Evolutionary conservation across 2,329 filamentous ascomycete genomes (phyloP), one percentile per base, ranked within the genome.

Genomic region (Akanthomyces uredinophilus): DNA sequence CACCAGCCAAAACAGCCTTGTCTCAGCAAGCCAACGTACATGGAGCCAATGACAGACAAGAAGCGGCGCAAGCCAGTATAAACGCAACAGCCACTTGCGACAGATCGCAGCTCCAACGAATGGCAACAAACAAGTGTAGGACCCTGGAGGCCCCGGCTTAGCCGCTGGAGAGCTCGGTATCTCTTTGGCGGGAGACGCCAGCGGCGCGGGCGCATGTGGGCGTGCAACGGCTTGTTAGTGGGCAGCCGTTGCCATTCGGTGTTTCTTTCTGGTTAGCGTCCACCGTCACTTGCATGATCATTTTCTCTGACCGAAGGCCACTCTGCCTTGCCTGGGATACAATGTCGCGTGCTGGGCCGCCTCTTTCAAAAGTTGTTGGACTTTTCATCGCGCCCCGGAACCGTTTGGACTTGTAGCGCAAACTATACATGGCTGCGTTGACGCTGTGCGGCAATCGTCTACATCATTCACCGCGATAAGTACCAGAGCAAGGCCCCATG

Each of bases 221-320:
- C 55, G 43, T 54, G 6, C 16, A 63, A 54, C 55, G 55, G 61
- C 61, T 35, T 60, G 61, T 32, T 29, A 63, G 55, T 63, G 61
- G 61, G 55, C 55, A 32, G 55, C 54, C 3, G 22, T 58, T 58
- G 47, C 16, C 47, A 57, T 52, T 63, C 62, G 62, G 62, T 63
- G 35, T 54, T 63, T 50, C 56, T 50, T 60, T 63, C 44, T 39
- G 62, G 62, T 63, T 63, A 63, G 62, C 56, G 62, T 52, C 41
- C 6, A 22, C 44, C 27, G 35, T 57, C 54, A 57, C 54, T 57
- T 46, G 56, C 55, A 60, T 50, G 56, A 37, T 63, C 61, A 11
- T 55, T 57, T 59, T 60, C 56, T 51, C 35, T 60, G 56, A 58
- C 62, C 56, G 62, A 63, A 47, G 50, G 43, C 41, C 55, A 18